Evolutionary conservation across 805 yeast species (phyloP), one percentile per base, ranked within the genome.

Genomic region (Yarrowia deformans): DNA sequence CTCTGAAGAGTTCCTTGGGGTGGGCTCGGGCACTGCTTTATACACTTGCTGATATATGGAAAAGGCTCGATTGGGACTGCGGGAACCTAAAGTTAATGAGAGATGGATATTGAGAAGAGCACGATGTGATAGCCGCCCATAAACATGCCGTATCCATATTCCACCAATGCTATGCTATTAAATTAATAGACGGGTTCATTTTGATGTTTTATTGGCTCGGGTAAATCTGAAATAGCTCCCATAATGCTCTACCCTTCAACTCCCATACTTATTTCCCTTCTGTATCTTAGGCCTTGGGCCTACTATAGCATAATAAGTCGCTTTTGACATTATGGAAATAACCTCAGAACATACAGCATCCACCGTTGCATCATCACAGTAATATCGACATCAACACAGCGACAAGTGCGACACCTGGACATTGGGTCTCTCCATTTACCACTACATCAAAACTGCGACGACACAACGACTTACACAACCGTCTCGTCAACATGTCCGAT

Each of bases 401-500:
- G 54, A 32, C 37, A 32, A 16, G 37, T 16, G n/a, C 37, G 37
- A 49, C 37, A 49, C 35, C 43, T 35, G 13, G 58, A 34, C 40
- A 16, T n/a, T 50, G 39, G 19, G 39, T 32, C 23, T 16, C 18
- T 23, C n/a, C 3, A 16, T 48, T 35, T 8, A 13, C 42, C 19
- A n/a, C 39, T 4, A n/a, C 39, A 23, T 14, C 63, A 56, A 23
- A 40, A 23, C 54, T 32, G 42, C 55, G 35, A 43, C 67, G 46
- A 35, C 60, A 48, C 60, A 13, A 29, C 54, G 64, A 55, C 14
- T 16, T 39, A 56, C 63, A 40, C 35, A 40, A 29, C 37, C 37
- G 43, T 14, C 45, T 49, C 49, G 67, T 56, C 56, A 48, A 43
- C 34, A 85, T 85, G 88, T 82, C 84, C 3, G 88, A 84, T 69